phyloP scores from a whole-genome alignment of 2,329 filamentous ascomycete species.

The Penicillium hordei region DNA sequence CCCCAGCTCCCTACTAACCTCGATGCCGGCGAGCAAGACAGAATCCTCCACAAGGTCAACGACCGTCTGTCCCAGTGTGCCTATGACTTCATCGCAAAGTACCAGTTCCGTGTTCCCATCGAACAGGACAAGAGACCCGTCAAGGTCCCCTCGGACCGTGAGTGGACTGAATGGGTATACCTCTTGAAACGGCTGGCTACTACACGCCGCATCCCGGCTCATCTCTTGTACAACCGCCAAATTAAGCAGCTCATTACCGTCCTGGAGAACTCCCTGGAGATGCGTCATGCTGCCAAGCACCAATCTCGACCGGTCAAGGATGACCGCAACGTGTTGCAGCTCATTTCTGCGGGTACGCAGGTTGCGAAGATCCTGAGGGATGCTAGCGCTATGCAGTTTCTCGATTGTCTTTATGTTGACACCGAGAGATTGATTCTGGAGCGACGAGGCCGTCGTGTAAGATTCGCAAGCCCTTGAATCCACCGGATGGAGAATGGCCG shows the following conservation, averaged over 20 bases:
- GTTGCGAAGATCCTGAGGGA: slow-evolving; percentile 86
- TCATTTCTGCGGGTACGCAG: slow-evolving; percentile 83
- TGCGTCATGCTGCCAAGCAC: slow-evolving; percentile 81
- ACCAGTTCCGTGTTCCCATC: slow-evolving; percentile 84
- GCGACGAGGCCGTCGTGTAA: slow-evolving; percentile 46
- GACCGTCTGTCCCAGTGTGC: slow-evolving; percentile 81
- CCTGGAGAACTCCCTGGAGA: slow-evolving; percentile 82
- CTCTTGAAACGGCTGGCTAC: slow-evolving; percentile 81
- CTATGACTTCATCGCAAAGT: slow-evolving; percentile 87
- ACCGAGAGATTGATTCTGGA: slow-evolving; percentile 79
- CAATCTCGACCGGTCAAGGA: slow-evolving; percentile 81
- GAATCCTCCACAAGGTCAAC: slow-evolving; percentile 76
- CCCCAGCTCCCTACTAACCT: slow-evolving; percentile 81
- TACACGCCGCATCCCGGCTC: slow-evolving; percentile 78
- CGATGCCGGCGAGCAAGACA: slow-evolving; percentile 79
- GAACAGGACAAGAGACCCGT: slow-evolving; percentile 79
- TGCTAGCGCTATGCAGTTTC: slow-evolving; percentile 76
- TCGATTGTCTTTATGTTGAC: slow-evolving; percentile 77
- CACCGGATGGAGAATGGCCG: slow-evolving; percentile 10
- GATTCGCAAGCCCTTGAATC: slow-evolving; percentile 35
- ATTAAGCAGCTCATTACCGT: slow-evolving; percentile 91
- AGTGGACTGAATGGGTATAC: slow-evolving; percentile 93
- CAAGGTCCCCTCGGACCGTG: slow-evolving; percentile 71
- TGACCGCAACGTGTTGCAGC: slow-evolving; percentile 82
- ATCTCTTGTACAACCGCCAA: slow-evolving; percentile 82